These are phyloP conservation scores for Macroventuria anomochaeta DNA, from an alignment of 2,329 filamentous ascomycete species.

Conservation along the genomic window DNA sequence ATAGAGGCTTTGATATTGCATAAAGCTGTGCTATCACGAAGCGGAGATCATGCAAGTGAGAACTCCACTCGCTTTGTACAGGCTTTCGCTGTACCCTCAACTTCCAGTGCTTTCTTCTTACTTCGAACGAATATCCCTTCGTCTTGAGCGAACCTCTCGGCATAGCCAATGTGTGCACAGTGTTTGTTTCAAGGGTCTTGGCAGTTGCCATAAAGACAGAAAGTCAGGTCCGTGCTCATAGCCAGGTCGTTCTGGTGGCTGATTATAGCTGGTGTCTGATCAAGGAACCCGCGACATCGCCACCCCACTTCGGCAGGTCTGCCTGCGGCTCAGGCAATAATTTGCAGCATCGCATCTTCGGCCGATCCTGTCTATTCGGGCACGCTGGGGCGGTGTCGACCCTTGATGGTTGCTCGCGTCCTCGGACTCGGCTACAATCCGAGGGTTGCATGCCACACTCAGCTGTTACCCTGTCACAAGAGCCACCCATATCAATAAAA, in stretches of 20 bases:
- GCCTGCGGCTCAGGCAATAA: conserved; percentile 7
- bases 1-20: conserved; percentile 12
- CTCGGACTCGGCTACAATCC: background rate
- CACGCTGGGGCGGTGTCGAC: conserved; percentile 1
- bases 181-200: background rate
- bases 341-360: background rate
- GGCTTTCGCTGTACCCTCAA: background rate
- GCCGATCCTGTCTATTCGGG: background rate
- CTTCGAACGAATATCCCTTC: background rate
- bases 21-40: conserved; percentile 7
- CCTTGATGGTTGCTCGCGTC: background rate
- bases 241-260: conserved; percentile 14
- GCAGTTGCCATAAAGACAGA: background rate
- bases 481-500: background rate
- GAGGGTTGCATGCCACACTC: conserved; percentile 2
- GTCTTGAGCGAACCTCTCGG: background rate
- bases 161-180: background rate
- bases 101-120: background rate
- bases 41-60: conserved; percentile 9
- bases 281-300: conserved; percentile 6
- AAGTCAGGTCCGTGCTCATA: conserved; percentile 7
- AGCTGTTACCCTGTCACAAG: background rate
- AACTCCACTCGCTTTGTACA: background rate
- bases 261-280: conserved; percentile 10
- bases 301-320: conserved; percentile 12